A percentile compares a stretch with the other conserved stretches of the same genome.
Evolutionary conservation across 202 grass and related monocot species (phyloP).

Genomic region (Eragrostis tef): DNA sequence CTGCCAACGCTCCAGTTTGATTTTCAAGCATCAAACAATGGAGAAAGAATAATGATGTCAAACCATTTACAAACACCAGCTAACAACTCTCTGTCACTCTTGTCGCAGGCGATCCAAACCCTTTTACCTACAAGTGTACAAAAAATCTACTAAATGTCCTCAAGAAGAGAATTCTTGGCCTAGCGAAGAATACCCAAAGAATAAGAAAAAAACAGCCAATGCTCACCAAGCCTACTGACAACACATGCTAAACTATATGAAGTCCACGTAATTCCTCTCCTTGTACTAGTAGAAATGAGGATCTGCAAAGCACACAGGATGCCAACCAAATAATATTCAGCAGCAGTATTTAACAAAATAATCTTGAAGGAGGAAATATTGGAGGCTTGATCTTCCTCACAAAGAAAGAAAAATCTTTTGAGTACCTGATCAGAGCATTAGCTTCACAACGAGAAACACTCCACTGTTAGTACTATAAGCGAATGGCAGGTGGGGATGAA

Average conservation of each 20-base stretch:
- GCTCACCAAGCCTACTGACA: conserved; percentile 26
- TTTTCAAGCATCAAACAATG: conserved; percentile 31
- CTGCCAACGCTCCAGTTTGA: background rate
- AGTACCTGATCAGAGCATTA: conserved; percentile 28
- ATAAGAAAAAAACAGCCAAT: conserved; percentile 25
- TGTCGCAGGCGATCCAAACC: conserved; percentile 4
- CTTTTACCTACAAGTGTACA: conserved; percentile 35
- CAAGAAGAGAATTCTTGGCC: conserved; percentile 27
- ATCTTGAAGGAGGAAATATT: background rate
- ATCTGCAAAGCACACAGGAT: conserved; percentile 40
- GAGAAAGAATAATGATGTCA: conserved; percentile 40
- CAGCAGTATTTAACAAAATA: background rate
- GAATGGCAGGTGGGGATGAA: conserved; percentile 50
- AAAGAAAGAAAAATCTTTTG: conserved; percentile 29
- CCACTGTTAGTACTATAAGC: conserved; percentile 29
- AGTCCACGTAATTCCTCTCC: background rate
- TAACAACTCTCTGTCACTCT: background rate
- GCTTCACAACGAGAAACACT: conserved; percentile 35
- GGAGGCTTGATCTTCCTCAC: conserved; percentile 8
- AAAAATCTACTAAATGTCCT: conserved; percentile 30
- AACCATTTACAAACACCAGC: conserved; percentile 46
- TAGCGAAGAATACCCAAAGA: conserved; percentile 49
- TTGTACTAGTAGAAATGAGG: background rate
- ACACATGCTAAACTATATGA: conserved; percentile 29
- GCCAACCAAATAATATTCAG: background rate